Evolutionary conservation across 371 early-diverging fungal genomes (phyloP).

Genomic region (Lichtheimia corymbifera): DNA sequence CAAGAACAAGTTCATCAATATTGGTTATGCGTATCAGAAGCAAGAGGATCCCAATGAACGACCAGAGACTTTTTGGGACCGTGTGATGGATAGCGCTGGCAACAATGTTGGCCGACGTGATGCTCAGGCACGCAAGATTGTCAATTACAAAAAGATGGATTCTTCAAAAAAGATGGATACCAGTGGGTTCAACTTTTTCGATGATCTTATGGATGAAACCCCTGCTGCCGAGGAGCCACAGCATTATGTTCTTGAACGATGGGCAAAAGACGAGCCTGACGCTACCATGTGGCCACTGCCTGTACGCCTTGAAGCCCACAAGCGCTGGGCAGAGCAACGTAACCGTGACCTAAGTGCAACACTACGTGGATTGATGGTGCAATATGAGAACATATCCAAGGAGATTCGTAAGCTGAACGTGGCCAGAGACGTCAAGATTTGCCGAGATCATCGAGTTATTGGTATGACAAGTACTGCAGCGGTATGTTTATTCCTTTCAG

Average conservation of each 20-base stretch:
- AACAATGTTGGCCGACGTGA: not conserved
- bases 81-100: not conserved
- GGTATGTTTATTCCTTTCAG: slow-evolving; percentile 35
- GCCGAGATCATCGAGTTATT: slow-evolving; percentile 52
- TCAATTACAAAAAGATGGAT: slow-evolving; percentile 41
- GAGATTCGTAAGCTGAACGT: slow-evolving; percentile 44
- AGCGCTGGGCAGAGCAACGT: slow-evolving; percentile 53
- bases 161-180: slow-evolving; percentile 6
- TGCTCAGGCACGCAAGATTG: slow-evolving; percentile 23
- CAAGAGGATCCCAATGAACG: slow-evolving; percentile 5
- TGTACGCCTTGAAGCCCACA: slow-evolving; percentile 57
- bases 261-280: slow-evolving; percentile 44
- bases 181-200: slow-evolving; percentile 31
- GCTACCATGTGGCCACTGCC: slow-evolving; percentile 56
- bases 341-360: slow-evolving; percentile 26
- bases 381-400: slow-evolving; percentile 38
- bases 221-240: not conserved
- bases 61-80: not conserved
- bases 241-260: slow-evolving; percentile 35
- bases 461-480: slow-evolving; percentile 78
- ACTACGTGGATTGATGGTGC: slow-evolving; percentile 32
- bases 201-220: slow-evolving; percentile 16
- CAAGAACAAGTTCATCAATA: slow-evolving; percentile 33
- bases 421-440: slow-evolving; percentile 45
- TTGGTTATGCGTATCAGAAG: slow-evolving; percentile 32